Evolutionary conservation across 2,329 filamentous ascomycete species (phyloP), one percentile per base, ranked within the genome.

Genomic region (Apiospora malaysiana): DNA sequence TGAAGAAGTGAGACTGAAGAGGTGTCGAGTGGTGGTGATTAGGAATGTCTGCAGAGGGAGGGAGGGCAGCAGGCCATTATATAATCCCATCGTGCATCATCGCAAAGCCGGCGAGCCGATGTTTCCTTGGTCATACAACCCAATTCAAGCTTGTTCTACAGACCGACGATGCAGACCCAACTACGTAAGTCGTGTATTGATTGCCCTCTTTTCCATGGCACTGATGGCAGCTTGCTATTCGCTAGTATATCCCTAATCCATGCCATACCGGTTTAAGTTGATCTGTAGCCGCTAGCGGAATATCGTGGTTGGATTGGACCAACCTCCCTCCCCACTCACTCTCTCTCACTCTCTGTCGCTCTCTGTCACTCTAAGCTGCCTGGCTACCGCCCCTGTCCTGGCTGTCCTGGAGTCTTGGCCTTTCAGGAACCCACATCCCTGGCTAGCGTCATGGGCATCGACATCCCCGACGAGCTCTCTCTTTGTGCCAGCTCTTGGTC

Each of bases 151-250:
- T n/a, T 63, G 56, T 63, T 63, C 32, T 63, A 63, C 56, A 63
- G 56, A 63, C 56, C 56, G 56, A 63, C 56, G 56, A 63, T 63
- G 56, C 32, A 63, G 56, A 40, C 56, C 51, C 51, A 32, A 32
- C 56, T 63, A 63, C 56, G 56, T 63, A 63, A 40, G 56, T 37
- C 56, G 56, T 40, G 56, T 63, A 40, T n/a, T 63, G 56, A 63
- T n/a, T 63, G 51, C 56, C 56, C 56, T 63, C 51, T 63, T 63
- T 40, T 63, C 40, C 32, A 32, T 32, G 32, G 32, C 32, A 32
- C 32, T 32, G 32, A 63, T 63, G 56, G 56, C 56, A 40, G 32
- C 32, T 40, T 63, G 56, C 27, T 32, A 63, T 63, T 63, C 56
- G 56, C 56, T 63, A 63, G 32, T 23, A 63, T 37, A 37, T n/a